These are phyloP conservation scores for Fusarium zealandicum DNA, from an alignment of 2,329 filamentous ascomycete species.

Conservation along the genomic window DNA sequence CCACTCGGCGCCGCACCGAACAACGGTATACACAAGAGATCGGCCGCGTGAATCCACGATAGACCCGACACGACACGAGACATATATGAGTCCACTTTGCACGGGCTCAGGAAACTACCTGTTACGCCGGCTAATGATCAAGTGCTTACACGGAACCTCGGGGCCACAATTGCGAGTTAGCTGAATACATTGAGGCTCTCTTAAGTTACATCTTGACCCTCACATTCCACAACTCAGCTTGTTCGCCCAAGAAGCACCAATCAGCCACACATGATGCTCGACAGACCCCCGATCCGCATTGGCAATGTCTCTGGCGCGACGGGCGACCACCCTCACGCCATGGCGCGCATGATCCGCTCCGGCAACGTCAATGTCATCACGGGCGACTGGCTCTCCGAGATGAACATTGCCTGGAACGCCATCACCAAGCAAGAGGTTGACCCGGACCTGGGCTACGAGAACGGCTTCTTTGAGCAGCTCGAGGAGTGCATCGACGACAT, in stretches of 20 bases:
- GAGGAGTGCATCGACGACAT: slow-evolving; percentile 48
- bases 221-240: background rate
- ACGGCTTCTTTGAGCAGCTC: slow-evolving; percentile 54
- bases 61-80: no score
- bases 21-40: no score
- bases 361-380: slow-evolving; percentile 48
- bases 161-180: background rate
- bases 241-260: background rate
- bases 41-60: background rate
- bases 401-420: slow-evolving; percentile 58
- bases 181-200: background rate
- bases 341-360: slow-evolving; percentile 44
- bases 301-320: slow-evolving; percentile 47
- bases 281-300: slow-evolving; percentile 43
- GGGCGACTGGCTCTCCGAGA: slow-evolving; percentile 52
- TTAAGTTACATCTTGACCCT: background rate
- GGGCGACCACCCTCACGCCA: slow-evolving; percentile 46
- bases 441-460: slow-evolving; percentile 45
- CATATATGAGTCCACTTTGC: background rate
- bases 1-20: slow-evolving; percentile 9
- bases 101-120: background rate
- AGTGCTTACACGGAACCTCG: background rate
- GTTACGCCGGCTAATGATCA: background rate
- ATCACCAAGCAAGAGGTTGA: slow-evolving; percentile 47
- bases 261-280: slow-evolving; percentile 32